phyloP scores from a whole-genome alignment of 1,284 basidiomycete genomes.

The Heterobasidion irregulare region DNA sequence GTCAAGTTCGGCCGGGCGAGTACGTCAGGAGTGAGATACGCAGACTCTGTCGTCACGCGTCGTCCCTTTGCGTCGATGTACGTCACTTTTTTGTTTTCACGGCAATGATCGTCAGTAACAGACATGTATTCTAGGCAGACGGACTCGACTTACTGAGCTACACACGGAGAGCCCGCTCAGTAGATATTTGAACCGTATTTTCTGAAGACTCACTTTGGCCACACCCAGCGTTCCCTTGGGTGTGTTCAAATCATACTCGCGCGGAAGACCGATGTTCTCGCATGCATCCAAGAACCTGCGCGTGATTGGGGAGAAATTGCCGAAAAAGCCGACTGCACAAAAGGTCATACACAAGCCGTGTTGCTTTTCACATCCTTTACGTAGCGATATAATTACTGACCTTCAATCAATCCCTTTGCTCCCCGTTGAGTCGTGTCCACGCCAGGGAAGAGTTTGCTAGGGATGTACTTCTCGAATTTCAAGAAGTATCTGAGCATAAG shows the following conservation, averaged over 20 bases:
- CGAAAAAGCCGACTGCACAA: slow-evolving; percentile 21
- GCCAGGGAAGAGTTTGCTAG: slow-evolving; percentile 34
- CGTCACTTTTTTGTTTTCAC: slow-evolving; percentile 39
- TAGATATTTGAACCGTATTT: neutral
- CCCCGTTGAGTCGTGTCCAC: slow-evolving; percentile 40
- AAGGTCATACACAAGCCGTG: neutral
- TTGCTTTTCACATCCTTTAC: neutral
- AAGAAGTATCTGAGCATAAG: slow-evolving; percentile 39
- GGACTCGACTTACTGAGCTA: slow-evolving; percentile 16
- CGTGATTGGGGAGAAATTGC: slow-evolving; percentile 24
- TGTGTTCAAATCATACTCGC: slow-evolving; percentile 43
- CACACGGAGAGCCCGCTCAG: neutral
- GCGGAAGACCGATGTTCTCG: slow-evolving; percentile 36
- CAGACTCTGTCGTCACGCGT: slow-evolving; percentile 54
- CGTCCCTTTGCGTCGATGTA: slow-evolving; percentile 41
- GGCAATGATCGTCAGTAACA: neutral
- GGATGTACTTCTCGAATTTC: slow-evolving; percentile 50
- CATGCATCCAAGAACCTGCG: slow-evolving; percentile 42
- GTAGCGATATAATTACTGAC: slow-evolving; percentile 12
- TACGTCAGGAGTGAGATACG: slow-evolving; percentile 56
- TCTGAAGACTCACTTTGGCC: slow-evolving; percentile 33
- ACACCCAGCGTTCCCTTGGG: slow-evolving; percentile 40
- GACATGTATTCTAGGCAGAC: neutral
- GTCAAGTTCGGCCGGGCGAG: slow-evolving; percentile 54
- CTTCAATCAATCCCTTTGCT: slow-evolving; percentile 37